Evolutionary conservation across 2,329 filamentous ascomycete genomes (phyloP).

Genomic region (Fusarium sp.): DNA sequence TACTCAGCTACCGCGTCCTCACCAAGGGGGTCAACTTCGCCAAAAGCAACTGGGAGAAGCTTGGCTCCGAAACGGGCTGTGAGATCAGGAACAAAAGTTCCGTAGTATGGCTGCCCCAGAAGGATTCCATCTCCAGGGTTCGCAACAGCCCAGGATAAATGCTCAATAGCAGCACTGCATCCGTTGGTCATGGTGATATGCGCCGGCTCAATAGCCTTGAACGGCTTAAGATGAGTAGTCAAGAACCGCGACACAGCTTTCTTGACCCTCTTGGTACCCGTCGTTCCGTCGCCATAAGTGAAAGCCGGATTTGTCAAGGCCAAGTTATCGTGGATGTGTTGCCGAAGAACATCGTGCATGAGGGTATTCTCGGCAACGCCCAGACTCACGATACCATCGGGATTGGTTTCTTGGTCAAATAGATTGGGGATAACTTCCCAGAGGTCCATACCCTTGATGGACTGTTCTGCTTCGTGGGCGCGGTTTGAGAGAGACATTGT

Average conservation of each 20-base stretch:
- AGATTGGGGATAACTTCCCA: constrained; percentile 61
- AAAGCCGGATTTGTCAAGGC: constrained; percentile 50
- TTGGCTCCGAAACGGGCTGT: constrained; percentile 56
- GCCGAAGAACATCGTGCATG: constrained; percentile 60
- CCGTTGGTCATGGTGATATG: constrained; percentile 57
- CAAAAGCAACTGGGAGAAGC: constrained; percentile 60
- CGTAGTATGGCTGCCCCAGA: constrained; percentile 61
- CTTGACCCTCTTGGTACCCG: constrained; percentile 53
- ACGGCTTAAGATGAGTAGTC: constrained; percentile 50
- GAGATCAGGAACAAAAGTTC: constrained; percentile 61
- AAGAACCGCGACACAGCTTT: constrained; percentile 53
- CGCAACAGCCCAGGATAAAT: constrained; percentile 55
- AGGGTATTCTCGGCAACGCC: constrained; percentile 66
- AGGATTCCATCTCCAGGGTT: constrained; percentile 57
- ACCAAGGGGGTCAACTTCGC: constrained; percentile 58
- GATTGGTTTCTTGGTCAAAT: constrained; percentile 57
- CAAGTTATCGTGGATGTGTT: constrained; percentile 57
- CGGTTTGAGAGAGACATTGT: constrained; percentile 49
- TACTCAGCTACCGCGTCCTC: constrained; percentile 58
- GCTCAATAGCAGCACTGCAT: constrained; percentile 57
- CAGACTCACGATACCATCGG: constrained; percentile 61
- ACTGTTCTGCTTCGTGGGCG: constrained; percentile 47
- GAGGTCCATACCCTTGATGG: constrained; percentile 48
- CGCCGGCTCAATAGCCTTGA: constrained; percentile 46
- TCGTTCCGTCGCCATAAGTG: constrained; percentile 58